phyloP scores from a whole-genome alignment of 768 basidiomycete species.

The Candolleomyces efflorescens region DNA sequence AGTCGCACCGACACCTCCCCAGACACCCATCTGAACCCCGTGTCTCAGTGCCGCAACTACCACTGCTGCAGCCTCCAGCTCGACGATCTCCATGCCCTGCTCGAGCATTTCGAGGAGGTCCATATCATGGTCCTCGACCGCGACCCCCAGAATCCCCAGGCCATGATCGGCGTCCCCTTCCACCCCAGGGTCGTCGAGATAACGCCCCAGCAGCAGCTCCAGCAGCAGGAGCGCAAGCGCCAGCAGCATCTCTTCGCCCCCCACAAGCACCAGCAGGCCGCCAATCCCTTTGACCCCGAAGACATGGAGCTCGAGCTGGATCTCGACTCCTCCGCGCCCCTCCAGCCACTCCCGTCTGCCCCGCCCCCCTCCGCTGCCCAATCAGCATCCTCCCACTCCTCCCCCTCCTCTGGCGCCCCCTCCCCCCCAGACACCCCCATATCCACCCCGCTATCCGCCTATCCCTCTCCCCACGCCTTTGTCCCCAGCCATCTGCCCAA shows the following conservation, averaged over 20 bases:
- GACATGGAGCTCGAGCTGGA: slow-evolving; percentile 83
- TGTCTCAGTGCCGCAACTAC: slow-evolving; percentile 75
- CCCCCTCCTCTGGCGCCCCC: slow-evolving; percentile 39
- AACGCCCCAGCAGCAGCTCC: slow-evolving; percentile 19
- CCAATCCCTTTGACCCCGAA: slow-evolving; percentile 61
- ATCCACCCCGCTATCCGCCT: slow-evolving; percentile 43
- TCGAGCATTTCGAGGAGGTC: slow-evolving; percentile 90
- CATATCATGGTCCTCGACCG: slow-evolving; percentile 74
- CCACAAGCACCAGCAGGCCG: slow-evolving; percentile 3
- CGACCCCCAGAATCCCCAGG: slow-evolving; percentile 25
- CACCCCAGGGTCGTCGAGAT: slow-evolving; percentile 32
- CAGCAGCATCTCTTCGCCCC: slow-evolving; percentile 1
- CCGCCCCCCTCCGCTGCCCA: slow-evolving; percentile 16
- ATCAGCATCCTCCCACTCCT: slow-evolving; percentile 23
- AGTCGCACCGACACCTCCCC: no score
- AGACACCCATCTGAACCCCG: not conserved
- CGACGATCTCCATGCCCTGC: slow-evolving; percentile 50
- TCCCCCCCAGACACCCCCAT: slow-evolving; percentile 49
- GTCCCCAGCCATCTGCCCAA: slow-evolving; percentile 18
- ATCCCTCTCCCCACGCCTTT: slow-evolving; percentile 32
- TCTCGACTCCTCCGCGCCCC: slow-evolving; percentile 31
- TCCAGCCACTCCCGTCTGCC: slow-evolving; percentile 21
- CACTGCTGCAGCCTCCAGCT: slow-evolving; percentile 83
- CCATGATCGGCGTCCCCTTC: slow-evolving; percentile 44
- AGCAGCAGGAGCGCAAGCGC: slow-evolving; percentile 13